These are phyloP conservation scores for Candida frijolesensis DNA, from an alignment of 1,139 yeast species.

Conservation along the genomic window DNA sequence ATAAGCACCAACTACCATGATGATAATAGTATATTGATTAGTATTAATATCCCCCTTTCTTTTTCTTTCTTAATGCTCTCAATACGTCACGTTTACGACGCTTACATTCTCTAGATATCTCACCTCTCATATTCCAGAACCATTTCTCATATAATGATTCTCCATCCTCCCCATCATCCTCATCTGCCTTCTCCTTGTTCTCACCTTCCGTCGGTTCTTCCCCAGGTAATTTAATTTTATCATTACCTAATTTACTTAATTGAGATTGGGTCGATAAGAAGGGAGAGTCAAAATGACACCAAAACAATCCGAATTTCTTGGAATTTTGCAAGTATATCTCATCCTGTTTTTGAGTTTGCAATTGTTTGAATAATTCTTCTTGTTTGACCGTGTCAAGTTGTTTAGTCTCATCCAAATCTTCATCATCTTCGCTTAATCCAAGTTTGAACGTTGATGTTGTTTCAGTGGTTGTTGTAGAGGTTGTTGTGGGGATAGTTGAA, in stretches of 20 bases:
- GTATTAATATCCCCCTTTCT: background rate
- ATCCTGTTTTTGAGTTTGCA: constrained; percentile 33
- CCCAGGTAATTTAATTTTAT: constrained; percentile 37
- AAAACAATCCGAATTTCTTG: constrained; percentile 61
- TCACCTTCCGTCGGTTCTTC: constrained; percentile 22
- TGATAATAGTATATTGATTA: too few relatives aligned
- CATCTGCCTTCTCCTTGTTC: constrained; percentile 3
- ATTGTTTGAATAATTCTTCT: constrained; percentile 30
- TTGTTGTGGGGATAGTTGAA: constrained; percentile 14
- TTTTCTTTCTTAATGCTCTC: constrained; percentile 51
- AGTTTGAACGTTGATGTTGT: constrained; percentile 28
- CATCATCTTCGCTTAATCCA: constrained; percentile 37
- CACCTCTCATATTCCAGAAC: constrained; percentile 86
- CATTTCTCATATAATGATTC: constrained; percentile 67
- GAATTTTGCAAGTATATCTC: constrained; percentile 15
- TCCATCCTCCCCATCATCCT: constrained; percentile 36
- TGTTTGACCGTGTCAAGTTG: constrained; percentile 24
- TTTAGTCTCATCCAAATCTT: constrained; percentile 33
- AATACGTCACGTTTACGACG: constrained; percentile 73
- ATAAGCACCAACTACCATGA: too few relatives aligned
- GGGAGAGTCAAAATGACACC: constrained; percentile 83
- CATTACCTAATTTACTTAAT: constrained; percentile 56
- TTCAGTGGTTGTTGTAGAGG: constrained; percentile 11
- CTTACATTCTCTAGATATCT: constrained; percentile 74
- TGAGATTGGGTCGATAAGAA: constrained; percentile 85